Conservation (phyloP, 2,329 filamentous ascomycete genomes). For the Xylariaceae sp. region DNA sequence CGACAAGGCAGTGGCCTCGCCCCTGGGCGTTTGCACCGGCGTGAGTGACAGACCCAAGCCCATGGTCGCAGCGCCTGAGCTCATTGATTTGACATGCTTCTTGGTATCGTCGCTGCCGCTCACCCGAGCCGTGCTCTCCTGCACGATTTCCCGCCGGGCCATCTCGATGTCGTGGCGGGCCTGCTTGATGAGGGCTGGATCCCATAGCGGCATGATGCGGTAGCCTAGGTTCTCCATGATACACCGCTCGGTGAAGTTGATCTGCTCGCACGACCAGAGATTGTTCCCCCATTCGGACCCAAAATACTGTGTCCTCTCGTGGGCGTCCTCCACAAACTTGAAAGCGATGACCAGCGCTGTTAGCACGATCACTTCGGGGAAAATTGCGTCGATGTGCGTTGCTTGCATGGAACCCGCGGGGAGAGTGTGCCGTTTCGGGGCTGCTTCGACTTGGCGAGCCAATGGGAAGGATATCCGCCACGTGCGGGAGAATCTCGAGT, state of each 20-base stretch:
- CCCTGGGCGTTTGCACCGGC: conserved; percentile 35
- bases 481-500: conserved; percentile 56
- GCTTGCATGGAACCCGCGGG: conserved; percentile 30
- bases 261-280: conserved; percentile 56
- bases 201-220: conserved; percentile 57
- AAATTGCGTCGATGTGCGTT: conserved; percentile 56
- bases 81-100: conserved; percentile 35
- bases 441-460: conserved; percentile 13
- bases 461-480: conserved; percentile 60
- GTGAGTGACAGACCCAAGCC: conserved; percentile 37
- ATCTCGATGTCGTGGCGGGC: conserved; percentile 62
- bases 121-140: conserved; percentile 17
- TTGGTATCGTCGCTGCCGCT: conserved; percentile 10
- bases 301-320: conserved; percentile 48
- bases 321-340: conserved; percentile 61
- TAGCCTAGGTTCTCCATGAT: conserved; percentile 63
- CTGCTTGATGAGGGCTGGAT: conserved; percentile 51
- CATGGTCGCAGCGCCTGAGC: conserved; percentile 33
- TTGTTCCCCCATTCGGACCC: conserved; percentile 48
- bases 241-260: conserved; percentile 60
- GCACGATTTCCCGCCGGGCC: conserved; percentile 38
- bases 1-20: conserved; percentile 3
- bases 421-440: conserved; percentile 39
- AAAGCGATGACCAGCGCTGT: conserved; percentile 58
- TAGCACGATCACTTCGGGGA: conserved; percentile 60